These are phyloP conservation scores for Thraustochytrium striatum DNA, from an alignment of 352 stramenopile species.

Conservation along the genomic window DNA sequence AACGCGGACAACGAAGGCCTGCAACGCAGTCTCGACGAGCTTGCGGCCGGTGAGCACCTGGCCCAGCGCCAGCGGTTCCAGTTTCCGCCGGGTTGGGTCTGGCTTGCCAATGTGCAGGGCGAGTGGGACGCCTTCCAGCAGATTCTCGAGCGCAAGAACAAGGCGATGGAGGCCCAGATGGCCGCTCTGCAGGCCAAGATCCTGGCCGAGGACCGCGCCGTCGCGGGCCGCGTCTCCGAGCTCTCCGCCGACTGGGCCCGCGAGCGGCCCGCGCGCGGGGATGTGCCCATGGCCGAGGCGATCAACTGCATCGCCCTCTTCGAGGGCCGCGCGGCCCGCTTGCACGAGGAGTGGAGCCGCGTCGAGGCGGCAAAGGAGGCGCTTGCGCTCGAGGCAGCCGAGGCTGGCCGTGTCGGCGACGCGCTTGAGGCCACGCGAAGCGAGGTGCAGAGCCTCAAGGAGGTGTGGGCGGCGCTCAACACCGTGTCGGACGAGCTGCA, in stretches of 20 bases:
- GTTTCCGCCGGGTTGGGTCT: slow-evolving; percentile 92
- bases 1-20: slow-evolving; percentile 61
- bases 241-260: slow-evolving; percentile 68
- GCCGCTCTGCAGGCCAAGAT: slow-evolving; percentile 95
- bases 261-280: slow-evolving; percentile 71
- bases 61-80: slow-evolving; percentile 91
- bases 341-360: slow-evolving; percentile 85
- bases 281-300: slow-evolving; percentile 65
- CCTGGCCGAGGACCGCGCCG: slow-evolving; percentile 84
- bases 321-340: slow-evolving; percentile 67
- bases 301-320: slow-evolving; percentile 70
- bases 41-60: slow-evolving; percentile 88
- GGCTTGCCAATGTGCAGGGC: slow-evolving; percentile 88
- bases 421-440: slow-evolving; percentile 55
- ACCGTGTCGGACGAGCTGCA: slow-evolving; percentile 79
- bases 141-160: slow-evolving; percentile 64
- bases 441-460: slow-evolving; percentile 90
- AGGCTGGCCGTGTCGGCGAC: slow-evolving; percentile 53
- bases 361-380: slow-evolving; percentile 90
- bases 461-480: slow-evolving; percentile 93
- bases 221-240: slow-evolving; percentile 65
- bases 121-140: slow-evolving; percentile 91
- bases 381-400: slow-evolving; percentile 75
- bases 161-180: slow-evolving; percentile 90
- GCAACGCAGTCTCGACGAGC: slow-evolving; percentile 69